These are phyloP conservation scores for Trichopus zeylanicus DNA, from an alignment of 116 monocot genomes.

Conservation along the genomic window DNA sequence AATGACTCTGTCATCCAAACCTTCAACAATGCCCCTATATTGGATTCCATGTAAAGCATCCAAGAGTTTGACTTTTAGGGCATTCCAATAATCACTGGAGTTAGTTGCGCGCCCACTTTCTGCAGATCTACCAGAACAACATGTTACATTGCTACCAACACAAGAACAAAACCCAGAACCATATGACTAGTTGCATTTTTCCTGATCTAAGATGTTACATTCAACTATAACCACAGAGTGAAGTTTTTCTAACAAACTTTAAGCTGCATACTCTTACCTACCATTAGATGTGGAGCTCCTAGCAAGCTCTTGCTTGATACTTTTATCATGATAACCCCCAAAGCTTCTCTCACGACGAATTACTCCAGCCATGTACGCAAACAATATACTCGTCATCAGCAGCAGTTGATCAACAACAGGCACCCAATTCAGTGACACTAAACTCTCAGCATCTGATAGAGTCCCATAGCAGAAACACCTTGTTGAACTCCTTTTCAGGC, in stretches of 20 bases:
- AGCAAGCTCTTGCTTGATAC: constrained; percentile 6
- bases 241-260: background rate
- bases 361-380: constrained; percentile 78
- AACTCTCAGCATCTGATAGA: constrained; percentile 41
- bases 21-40: background rate
- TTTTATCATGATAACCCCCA: constrained; percentile 9
- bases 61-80: constrained; percentile 52
- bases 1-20: constrained; percentile 7
- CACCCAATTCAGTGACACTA: constrained; percentile 31
- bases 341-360: constrained; percentile 27
- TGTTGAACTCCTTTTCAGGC: constrained; percentile 6
- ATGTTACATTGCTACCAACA: constrained; percentile 4
- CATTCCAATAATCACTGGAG: constrained; percentile 35
- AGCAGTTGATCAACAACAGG: constrained; percentile 62
- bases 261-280: constrained; percentile 61
- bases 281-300: constrained; percentile 40
- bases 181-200: background rate
- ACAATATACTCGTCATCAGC: constrained; percentile 58
- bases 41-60: constrained; percentile 40
- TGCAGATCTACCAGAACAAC: constrained; percentile 16
- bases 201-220: background rate
- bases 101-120: constrained; percentile 6
- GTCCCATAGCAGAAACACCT: constrained; percentile 38
- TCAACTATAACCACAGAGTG: no score
- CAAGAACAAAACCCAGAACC: background rate